Percentiles rank a stretch among this genome's conserved stretches.
Evolutionary conservation across 78 protist genomes (phyloP).

Genomic region (Protostelium mycophagum): DNA sequence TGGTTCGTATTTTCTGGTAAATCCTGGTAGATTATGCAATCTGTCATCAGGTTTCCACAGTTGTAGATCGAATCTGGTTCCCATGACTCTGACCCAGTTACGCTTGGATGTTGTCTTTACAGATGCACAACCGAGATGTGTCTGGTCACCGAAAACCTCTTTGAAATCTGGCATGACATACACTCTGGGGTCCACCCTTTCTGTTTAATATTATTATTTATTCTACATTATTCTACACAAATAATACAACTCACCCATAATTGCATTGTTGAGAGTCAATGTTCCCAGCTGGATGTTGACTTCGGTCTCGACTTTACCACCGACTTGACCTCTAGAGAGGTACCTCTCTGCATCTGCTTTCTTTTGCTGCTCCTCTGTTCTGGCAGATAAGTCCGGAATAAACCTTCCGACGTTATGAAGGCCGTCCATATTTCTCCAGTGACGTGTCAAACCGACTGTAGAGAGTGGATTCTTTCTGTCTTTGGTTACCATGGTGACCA

Average conservation of each 20-base stretch:
- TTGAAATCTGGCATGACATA: background rate
- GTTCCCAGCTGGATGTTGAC: constrained; percentile 9
- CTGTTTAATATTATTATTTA: background rate
- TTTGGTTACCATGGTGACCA: background rate
- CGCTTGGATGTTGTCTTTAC: background rate
- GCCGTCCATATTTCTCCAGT: background rate
- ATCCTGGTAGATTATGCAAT: background rate
- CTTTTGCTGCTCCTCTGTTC: background rate
- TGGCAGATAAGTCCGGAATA: background rate
- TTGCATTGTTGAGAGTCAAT: background rate
- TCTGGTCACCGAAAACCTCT: background rate
- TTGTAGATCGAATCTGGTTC: background rate
- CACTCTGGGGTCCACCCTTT: background rate
- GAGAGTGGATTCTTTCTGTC: background rate
- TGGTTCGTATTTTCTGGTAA: background rate
- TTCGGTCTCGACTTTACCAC: background rate
- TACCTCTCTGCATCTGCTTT: background rate
- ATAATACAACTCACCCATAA: background rate
- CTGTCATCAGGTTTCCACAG: background rate
- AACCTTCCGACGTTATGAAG: background rate
- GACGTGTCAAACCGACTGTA: background rate
- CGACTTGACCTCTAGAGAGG: background rate
- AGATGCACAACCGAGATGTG: background rate
- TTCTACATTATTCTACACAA: too few relatives aligned
- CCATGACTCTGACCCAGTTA: background rate